Evolutionary conservation across 768 basidiomycete species (phyloP).

Genomic region (Tephrocybe sp.): DNA sequence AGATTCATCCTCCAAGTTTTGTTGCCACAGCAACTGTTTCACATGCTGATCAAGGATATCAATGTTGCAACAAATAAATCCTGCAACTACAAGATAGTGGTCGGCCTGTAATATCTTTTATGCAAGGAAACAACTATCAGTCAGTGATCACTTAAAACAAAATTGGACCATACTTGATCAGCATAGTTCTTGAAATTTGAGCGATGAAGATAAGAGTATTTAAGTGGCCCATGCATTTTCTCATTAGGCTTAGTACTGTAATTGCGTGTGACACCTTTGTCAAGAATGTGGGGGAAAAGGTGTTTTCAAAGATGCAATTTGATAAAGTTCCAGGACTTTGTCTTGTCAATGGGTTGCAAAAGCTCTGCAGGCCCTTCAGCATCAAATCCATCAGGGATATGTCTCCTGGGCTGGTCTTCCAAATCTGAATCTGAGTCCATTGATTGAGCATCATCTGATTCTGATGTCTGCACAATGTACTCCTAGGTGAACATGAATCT

Average conservation of each 20-base stretch:
- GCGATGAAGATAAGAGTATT: slow-evolving; percentile 22
- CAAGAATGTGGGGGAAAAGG: slow-evolving; percentile 26
- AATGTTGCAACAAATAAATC: slow-evolving; percentile 5
- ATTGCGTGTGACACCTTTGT: slow-evolving; percentile 28
- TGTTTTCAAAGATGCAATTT: slow-evolving; percentile 34
- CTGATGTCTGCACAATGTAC: too few relatives aligned
- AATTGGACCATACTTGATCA: not conserved
- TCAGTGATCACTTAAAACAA: not conserved
- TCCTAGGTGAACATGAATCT: too few relatives aligned
- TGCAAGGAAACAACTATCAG: too few relatives aligned
- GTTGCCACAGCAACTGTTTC: too few relatives aligned
- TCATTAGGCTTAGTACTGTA: slow-evolving; percentile 34
- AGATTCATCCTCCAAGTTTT: too few relatives aligned
- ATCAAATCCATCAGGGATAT: not conserved
- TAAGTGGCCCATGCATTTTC: slow-evolving; percentile 30
- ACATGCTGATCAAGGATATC: slow-evolving; percentile 1
- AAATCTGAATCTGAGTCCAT: slow-evolving; percentile 19
- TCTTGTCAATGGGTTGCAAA: too few relatives aligned
- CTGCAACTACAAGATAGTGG: slow-evolving; percentile 2
- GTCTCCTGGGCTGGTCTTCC: slow-evolving; percentile 18
- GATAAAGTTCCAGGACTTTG: slow-evolving; percentile 34
- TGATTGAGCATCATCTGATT: slow-evolving; percentile 1
- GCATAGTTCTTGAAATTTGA: slow-evolving; percentile 31
- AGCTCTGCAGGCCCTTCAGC: too few relatives aligned
- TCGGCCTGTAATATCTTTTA: slow-evolving; percentile 8